These are phyloP conservation scores for Phaeosphaeriaceae sp. DNA, from an alignment of 2,329 filamentous ascomycete species.

Conservation along the genomic window DNA sequence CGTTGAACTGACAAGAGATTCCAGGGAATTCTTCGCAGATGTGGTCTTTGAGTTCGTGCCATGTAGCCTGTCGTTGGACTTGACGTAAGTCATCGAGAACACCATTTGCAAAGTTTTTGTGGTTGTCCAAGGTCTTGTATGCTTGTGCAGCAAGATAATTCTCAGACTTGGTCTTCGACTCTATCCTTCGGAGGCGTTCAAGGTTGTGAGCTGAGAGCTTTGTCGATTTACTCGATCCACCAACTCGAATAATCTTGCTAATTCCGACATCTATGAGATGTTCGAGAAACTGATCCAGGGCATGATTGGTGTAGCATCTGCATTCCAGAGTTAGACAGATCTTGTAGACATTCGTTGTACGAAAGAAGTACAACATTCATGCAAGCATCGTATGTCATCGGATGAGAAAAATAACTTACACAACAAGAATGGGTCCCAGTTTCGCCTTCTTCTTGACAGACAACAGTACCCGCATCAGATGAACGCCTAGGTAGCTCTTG, in stretches of 20 bases:
- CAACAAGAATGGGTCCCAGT: slow-evolving; percentile 56
- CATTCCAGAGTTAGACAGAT: no score
- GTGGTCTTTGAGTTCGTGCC: slow-evolving; percentile 24
- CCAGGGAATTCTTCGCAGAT: slow-evolving; percentile 16
- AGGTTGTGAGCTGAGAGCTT: slow-evolving; percentile 62
- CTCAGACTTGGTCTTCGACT: slow-evolving; percentile 30
- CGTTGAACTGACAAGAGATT: slow-evolving; percentile 30
- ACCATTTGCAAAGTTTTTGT: slow-evolving; percentile 7
- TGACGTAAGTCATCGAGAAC: slow-evolving; percentile 17
- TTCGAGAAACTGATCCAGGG: slow-evolving; percentile 64
- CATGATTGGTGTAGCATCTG: slow-evolving; percentile 61
- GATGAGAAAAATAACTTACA: no score
- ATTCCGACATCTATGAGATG: slow-evolving; percentile 61
- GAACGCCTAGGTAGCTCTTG: slow-evolving; percentile 68
- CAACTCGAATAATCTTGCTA: slow-evolving; percentile 67
- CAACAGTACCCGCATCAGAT: slow-evolving; percentile 66
- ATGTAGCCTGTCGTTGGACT: slow-evolving; percentile 16
- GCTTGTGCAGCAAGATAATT: slow-evolving; percentile 12
- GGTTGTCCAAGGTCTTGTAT: slow-evolving; percentile 22
- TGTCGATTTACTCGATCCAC: slow-evolving; percentile 64
- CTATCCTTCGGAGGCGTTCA: slow-evolving; percentile 29
- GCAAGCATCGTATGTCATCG: no score
- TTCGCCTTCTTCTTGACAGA: slow-evolving; percentile 44
- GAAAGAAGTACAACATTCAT: no score
- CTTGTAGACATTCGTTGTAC: no score